Base-by-base conservation (phyloP, 257 asterid genomes). In the Ocimum tenuiflorum region DNA sequence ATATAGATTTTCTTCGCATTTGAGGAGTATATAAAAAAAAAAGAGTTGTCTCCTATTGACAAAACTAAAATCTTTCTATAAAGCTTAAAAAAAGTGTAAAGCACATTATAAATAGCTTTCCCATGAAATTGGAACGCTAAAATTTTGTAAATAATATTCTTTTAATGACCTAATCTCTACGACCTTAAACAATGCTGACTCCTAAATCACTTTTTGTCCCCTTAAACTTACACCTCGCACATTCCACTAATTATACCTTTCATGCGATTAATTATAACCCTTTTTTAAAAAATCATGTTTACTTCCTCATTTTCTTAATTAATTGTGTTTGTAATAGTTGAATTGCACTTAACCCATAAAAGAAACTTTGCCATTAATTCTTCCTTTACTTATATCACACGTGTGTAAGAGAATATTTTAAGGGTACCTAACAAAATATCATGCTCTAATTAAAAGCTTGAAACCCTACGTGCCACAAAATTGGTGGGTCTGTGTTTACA, bases 61-160 rank as follows among this genome's bases (percentile, higher is more conserved):
- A 47, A 61, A 41, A 54, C 54, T 45, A 61, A 61, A 59, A 62
- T 57, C 17, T 38, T 18, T 61, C 56, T 33, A 29, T 53, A 68
- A 74, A 59, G 54, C 14, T 19, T 14, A 6, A 35, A 50, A 31
- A 31, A 27, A 47, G 41, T 65, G 31, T n/a, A 68, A 62, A 69
- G 59, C 24, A 63, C 68, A 35, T 50, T 19, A 18, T 6, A 20
- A 51, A 38, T 48, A 63, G 48, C 73, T 75, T 63, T 69, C 75
- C 75, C 63, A 56, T 0, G 49, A 20, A 63, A 27, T 74, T 53
- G 82, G 82, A 67, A 69, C 68, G 60, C 71, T 62, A 19, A 61
- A 60, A 23, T 1, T 13, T 17, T 59, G 39, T 13, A 68, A 48
- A 73, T 2, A 27, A 22, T 31, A 47, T 71, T 72, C 42, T 14